phyloP scores from a whole-genome alignment of 768 basidiomycete species.

The Boletus insuetus region DNA sequence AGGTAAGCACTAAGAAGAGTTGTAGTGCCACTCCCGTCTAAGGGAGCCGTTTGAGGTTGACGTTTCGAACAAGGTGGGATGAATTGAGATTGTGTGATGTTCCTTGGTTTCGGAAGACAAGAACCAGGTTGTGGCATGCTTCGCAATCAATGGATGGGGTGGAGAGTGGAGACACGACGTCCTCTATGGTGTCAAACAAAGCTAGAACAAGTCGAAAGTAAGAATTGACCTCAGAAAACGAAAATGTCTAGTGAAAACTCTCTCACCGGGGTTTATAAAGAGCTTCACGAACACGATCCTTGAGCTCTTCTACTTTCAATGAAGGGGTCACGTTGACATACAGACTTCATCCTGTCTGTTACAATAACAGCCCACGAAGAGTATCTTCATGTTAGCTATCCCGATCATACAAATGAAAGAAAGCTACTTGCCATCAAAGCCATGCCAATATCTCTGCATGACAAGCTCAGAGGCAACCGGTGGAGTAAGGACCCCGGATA shows the following conservation, averaged over 20 bases:
- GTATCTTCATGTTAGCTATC: not conserved
- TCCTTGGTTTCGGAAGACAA: constrained; percentile 15
- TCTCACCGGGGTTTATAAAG: constrained; percentile 21
- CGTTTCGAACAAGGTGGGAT: constrained; percentile 15
- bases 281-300: constrained; percentile 7
- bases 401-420: not conserved
- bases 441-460: constrained; percentile 4
- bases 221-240: too few relatives aligned
- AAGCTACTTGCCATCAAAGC: constrained; percentile 12
- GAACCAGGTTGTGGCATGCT: constrained; percentile 20
- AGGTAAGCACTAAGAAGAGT: constrained; percentile 8
- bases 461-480: constrained; percentile 14
- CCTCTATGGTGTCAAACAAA: constrained; percentile 17
- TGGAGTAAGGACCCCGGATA: constrained; percentile 9
- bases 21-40: constrained; percentile 8
- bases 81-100: constrained; percentile 15
- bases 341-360: constrained; percentile 16
- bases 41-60: constrained; percentile 18
- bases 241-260: too few relatives aligned
- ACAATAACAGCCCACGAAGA: too few relatives aligned
- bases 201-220: not conserved
- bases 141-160: constrained; percentile 21
- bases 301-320: constrained; percentile 3
- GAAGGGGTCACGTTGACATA: constrained; percentile 13
- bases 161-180: constrained; percentile 15